These are phyloP conservation scores for Wilcoxina mikolae DNA, from an alignment of 495 filamentous ascomycete genomes.

Conservation along the genomic window DNA sequence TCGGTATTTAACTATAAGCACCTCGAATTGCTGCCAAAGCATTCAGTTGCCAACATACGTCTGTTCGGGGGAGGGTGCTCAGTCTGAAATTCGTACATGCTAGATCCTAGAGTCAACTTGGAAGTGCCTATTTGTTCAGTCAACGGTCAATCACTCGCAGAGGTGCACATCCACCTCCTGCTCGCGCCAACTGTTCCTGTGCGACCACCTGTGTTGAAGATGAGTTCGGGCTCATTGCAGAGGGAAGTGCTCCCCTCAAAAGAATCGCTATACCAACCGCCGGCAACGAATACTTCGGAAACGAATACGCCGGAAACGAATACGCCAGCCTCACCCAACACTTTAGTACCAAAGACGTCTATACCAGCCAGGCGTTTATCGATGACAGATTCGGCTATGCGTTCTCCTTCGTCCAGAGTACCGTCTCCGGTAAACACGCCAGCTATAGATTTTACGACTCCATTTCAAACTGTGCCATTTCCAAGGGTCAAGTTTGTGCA, in stretches of 20 bases:
- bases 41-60: too few species aligned
- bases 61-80: too few species aligned
- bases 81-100: too few species aligned
- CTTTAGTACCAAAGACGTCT: neutral
- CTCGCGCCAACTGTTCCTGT: neutral
- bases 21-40: too few species aligned
- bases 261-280: neutral
- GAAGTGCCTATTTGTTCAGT: too few species aligned
- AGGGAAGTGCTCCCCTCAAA: neutral
- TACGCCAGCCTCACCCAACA: neutral
- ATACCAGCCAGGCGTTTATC: neutral
- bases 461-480: neutral
- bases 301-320: neutral
- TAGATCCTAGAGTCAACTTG: too few species aligned
- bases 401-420: neutral
- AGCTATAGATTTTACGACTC: neutral
- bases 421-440: neutral
- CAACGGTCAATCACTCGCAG: too few species aligned
- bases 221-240: neutral
- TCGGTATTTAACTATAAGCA: too few species aligned
- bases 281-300: neutral
- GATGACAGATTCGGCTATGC: neutral
- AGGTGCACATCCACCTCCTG: too few species aligned
- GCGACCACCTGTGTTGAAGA: neutral
- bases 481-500: conserved; percentile 44